A percentile compares a stretch with the other conserved stretches of the same genome.
These are phyloP conservation scores for Erysimum cheiri DNA, from an alignment of 441 rosid species.

Conservation along the genomic window DNA sequence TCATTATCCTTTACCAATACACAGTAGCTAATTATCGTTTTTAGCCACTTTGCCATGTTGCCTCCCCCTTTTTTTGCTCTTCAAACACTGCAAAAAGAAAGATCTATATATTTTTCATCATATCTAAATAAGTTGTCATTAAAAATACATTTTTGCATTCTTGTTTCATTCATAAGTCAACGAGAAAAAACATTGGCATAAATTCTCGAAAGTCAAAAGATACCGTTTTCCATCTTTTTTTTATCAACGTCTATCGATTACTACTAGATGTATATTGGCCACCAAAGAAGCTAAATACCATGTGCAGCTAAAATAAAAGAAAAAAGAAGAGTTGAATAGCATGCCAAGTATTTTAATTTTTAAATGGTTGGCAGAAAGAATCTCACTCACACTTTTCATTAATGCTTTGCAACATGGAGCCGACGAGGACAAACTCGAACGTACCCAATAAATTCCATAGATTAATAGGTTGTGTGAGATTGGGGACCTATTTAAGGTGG, in stretches of 20 bases:
- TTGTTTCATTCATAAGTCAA: conserved; percentile 24
- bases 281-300: conserved; percentile 15
- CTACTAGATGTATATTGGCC: conserved; percentile 7
- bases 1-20: background rate
- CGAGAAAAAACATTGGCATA: background rate
- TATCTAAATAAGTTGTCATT: background rate
- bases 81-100: too few relatives aligned
- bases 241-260: background rate
- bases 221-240: background rate
- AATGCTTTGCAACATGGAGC: conserved; percentile 4
- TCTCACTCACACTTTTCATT: background rate
- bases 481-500: background rate
- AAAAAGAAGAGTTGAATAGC: background rate
- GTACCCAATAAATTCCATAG: background rate
- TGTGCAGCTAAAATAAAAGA: conserved; percentile 3
- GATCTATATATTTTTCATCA: background rate
- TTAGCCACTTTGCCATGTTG: background rate
- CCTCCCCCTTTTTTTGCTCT: background rate
- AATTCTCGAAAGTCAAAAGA: background rate
- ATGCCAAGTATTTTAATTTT: background rate
- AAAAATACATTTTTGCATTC: background rate
- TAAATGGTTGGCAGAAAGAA: conserved; percentile 7
- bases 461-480: background rate
- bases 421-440: background rate
- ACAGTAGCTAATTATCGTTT: background rate